Base-by-base conservation (phyloP, 2,329 filamentous ascomycete species). In the Allantophomopsis lycopodina region DNA sequence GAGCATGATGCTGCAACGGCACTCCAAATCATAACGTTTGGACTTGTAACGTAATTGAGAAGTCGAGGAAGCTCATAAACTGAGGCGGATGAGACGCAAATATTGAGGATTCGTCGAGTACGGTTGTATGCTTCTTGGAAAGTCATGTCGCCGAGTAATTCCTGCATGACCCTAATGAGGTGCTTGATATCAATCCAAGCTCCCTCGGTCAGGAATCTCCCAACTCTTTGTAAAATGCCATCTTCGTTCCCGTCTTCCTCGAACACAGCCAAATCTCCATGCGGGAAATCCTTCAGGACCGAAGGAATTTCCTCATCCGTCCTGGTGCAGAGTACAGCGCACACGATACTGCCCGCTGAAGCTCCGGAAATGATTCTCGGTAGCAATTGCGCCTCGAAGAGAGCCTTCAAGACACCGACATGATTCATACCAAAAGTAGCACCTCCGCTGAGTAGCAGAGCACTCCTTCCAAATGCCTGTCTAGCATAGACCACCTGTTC, bases 1-100 rank as follows among this genome's bases (percentile, higher is more conserved):
- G 89, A 94, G 56, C 89, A 96, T 0, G 89, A 95, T 0, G 89
- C 86, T n/a, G 85, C 85, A 51, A 95, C 88, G 28, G 89, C 89
- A 13, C 88, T 94, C 86, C 88, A 94, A 40, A 96, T 88, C 62
- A 95, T 74, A 39, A 96, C 88, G 54, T 95, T 91, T 0, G 89
- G 88, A 0, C 89, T 83, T 0, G 89, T 95, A 43, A 94, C 74
- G 53, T 94, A 95, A 58, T 96, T 96, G 49, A 96, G 69, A 0
- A 96, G 65, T 31, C 84, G 69, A 0, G 88, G 89, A 13, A 94
- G 67, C 55, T 95, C 88, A 57, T 93, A 91, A 40, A 89, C 72
- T 13, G 83, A 85, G 1, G 85, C 83, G 2, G 83, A 86, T 0
- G 88, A 94, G 6, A 96, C 88, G 42, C 84, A 88, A 31, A 96